Base-by-base conservation (phyloP, 352 stramenopile species). In the Phytophthora pistaciae region DNA sequence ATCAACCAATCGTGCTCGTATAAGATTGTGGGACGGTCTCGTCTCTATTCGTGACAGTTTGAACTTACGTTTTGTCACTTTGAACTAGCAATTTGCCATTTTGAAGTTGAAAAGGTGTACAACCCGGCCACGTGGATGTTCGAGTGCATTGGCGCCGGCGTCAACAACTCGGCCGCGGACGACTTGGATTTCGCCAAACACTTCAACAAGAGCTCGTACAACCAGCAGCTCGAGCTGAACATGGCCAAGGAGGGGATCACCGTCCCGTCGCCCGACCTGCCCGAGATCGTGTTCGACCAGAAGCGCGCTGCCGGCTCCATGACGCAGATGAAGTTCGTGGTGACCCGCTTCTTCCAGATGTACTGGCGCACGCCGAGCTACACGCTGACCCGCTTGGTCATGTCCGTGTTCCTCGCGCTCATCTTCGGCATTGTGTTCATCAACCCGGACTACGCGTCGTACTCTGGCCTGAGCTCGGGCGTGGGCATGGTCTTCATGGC, bases 71-170 rank as follows among this genome's bases (percentile, higher is more conserved):
- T n/a, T n/a, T n/a, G n/a, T n/a, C n/a, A n/a, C n/a, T n/a, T n/a
- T n/a, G n/a, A n/a, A n/a, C n/a, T n/a, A n/a, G n/a, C n/a, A n/a
- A n/a, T n/a, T n/a, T n/a, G n/a, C n/a, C n/a, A n/a, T n/a, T n/a
- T n/a, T n/a, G n/a, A n/a, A n/a, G n/a, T n/a, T n/a, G n/a, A n/a
- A n/a, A n/a, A n/a, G n/a, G n/a, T n/a, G n/a, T n/a, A n/a, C 70
- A 97, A 97, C 68, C 92, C 92, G 16, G 88, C 90, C 5, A 96
- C 91, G 7, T 97, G 91, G 91, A 97, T 97, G 88, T 74, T 97
- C 4, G 83, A 92, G 59, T 85, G 73, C 44, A 89, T 90, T 92
- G 80, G 82, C 25, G 81, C 77, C 3, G 85, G 79, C 14, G 63
- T 73, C 2, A 66, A 49, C 56, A 68, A 58, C 33, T 67, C 60